A percentile compares a stretch with the other conserved stretches of the same genome.
These are phyloP conservation scores for Zizania palustris DNA, from an alignment of 202 grass and related monocot genomes.

Conservation along the genomic window DNA sequence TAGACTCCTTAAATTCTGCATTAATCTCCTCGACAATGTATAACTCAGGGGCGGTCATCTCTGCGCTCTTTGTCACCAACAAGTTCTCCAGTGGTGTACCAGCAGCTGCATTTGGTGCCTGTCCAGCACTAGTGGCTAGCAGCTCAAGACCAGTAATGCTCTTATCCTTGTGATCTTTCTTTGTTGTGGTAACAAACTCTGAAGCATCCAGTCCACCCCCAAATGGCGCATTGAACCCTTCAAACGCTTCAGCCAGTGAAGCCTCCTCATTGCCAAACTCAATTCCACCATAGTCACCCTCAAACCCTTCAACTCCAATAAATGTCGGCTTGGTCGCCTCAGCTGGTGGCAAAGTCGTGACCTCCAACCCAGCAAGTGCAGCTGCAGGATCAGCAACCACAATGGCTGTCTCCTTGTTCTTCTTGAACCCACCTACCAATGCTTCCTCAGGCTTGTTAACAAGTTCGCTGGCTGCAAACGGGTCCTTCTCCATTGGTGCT, in stretches of 20 bases:
- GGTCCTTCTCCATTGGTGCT: slow-evolving; percentile 68
- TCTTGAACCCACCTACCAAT: slow-evolving; percentile 91
- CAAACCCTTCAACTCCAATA: slow-evolving; percentile 89
- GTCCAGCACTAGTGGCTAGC: slow-evolving; percentile 55
- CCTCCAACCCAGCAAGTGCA: slow-evolving; percentile 88
- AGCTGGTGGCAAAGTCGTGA: slow-evolving; percentile 77
- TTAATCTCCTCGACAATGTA: slow-evolving; percentile 88
- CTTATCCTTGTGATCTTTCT: slow-evolving; percentile 70
- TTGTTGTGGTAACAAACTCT: slow-evolving; percentile 88
- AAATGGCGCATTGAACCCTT: slow-evolving; percentile 93
- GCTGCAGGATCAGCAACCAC: slow-evolving; percentile 72
- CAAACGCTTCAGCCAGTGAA: slow-evolving; percentile 85
- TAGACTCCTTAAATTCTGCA: slow-evolving; percentile 84
- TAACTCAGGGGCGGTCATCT: slow-evolving; percentile 86
- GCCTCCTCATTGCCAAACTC: slow-evolving; percentile 94
- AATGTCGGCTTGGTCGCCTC: slow-evolving; percentile 94
- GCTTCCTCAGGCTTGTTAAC: slow-evolving; percentile 91
- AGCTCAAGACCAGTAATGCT: slow-evolving; percentile 81
- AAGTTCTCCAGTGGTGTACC: slow-evolving; percentile 66
- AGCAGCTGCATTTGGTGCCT: slow-evolving; percentile 47
- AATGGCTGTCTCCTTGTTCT: slow-evolving; percentile 74
- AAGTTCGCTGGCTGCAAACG: slow-evolving; percentile 86
- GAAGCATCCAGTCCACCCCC: slow-evolving; percentile 98
- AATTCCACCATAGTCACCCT: slow-evolving; percentile 95
- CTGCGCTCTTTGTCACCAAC: slow-evolving; percentile 66